Evolutionary conservation across 2,329 filamentous ascomycete species (phyloP).

Genomic region (Fusarium subglutinans): DNA sequence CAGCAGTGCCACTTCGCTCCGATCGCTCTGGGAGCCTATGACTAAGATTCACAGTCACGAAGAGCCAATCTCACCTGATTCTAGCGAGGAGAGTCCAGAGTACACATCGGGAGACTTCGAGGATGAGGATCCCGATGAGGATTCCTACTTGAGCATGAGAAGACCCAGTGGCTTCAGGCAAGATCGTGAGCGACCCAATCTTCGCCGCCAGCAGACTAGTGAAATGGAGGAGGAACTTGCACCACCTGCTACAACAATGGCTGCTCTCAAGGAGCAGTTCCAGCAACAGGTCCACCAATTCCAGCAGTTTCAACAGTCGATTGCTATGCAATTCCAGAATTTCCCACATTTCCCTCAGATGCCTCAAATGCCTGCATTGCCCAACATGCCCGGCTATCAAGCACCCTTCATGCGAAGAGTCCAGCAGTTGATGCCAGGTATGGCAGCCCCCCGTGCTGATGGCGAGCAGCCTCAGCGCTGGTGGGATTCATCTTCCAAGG

Average conservation of each 20-base stretch:
- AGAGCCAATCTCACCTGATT: slow-evolving; percentile 53
- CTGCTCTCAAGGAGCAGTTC: slow-evolving; percentile 77
- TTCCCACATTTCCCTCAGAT: slow-evolving; percentile 65
- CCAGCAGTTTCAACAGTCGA: slow-evolving; percentile 69
- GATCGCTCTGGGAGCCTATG: slow-evolving; percentile 71
- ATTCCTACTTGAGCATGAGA: slow-evolving; percentile 50
- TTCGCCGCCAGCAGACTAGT: slow-evolving; percentile 52
- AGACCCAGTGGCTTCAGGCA: slow-evolving; percentile 43
- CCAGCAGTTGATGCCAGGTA: slow-evolving; percentile 76
- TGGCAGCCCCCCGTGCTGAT: slow-evolving; percentile 61
- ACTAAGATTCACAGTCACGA: slow-evolving; percentile 47
- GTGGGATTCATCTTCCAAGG: slow-evolving; percentile 70
- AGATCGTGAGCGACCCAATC: slow-evolving; percentile 47
- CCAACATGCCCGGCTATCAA: slow-evolving; percentile 78
- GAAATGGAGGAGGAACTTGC: slow-evolving; percentile 49
- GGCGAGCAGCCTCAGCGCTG: slow-evolving; percentile 58
- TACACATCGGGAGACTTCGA: slow-evolving; percentile 58
- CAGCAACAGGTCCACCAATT: slow-evolving; percentile 75
- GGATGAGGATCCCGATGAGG: slow-evolving; percentile 53
- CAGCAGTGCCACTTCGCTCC: slow-evolving; percentile 73
- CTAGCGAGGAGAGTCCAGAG: slow-evolving; percentile 55
- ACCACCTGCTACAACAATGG: slow-evolving; percentile 68
- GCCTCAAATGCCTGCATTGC: slow-evolving; percentile 63
- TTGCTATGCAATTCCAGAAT: slow-evolving; percentile 73
- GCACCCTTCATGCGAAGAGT: slow-evolving; percentile 77